phyloP scores from a whole-genome alignment of 805 yeast genomes.

The Dipodascopsis uninucleata region DNA sequence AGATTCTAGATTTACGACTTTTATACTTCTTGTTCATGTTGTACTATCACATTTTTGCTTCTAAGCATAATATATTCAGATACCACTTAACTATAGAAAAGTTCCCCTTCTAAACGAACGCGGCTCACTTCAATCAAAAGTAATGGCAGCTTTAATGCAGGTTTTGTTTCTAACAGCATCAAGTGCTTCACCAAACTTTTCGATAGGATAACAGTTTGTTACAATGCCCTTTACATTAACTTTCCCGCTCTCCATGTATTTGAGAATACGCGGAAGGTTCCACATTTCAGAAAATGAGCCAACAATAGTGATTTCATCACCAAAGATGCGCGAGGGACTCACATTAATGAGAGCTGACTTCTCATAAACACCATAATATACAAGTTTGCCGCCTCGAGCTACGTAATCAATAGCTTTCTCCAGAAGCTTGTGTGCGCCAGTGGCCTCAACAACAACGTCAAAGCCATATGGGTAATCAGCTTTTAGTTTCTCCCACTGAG shows the following conservation, averaged over 20 bases:
- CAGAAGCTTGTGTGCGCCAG: constrained; percentile 20
- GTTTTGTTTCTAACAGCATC: constrained; percentile 23
- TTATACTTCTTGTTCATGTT: too few species aligned
- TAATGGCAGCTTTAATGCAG: constrained; percentile 27
- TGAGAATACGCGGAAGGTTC: constrained; percentile 23
- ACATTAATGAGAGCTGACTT: constrained; percentile 21
- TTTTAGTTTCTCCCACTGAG: constrained; percentile 21
- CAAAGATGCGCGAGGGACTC: constrained; percentile 25
- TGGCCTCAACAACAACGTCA: constrained; percentile 26
- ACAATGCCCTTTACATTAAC: constrained; percentile 23
- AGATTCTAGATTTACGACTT: too few species aligned
- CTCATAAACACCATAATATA: constrained; percentile 24
- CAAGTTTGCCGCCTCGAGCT: constrained; percentile 25
- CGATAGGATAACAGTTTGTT: constrained; percentile 21
- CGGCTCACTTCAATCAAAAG: too few species aligned
- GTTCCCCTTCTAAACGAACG: too few species aligned
- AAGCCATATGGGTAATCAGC: constrained; percentile 23
- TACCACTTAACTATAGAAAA: too few species aligned
- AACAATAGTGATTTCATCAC: constrained; percentile 25
- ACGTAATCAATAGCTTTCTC: constrained; percentile 24
- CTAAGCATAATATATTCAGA: too few species aligned
- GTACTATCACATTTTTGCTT: too few species aligned
- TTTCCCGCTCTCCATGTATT: constrained; percentile 23
- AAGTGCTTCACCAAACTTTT: constrained; percentile 25
- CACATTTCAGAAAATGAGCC: constrained; percentile 27